Evolutionary conservation across 129 eudicot species (phyloP).

Genomic region (Lonicera japonica): DNA sequence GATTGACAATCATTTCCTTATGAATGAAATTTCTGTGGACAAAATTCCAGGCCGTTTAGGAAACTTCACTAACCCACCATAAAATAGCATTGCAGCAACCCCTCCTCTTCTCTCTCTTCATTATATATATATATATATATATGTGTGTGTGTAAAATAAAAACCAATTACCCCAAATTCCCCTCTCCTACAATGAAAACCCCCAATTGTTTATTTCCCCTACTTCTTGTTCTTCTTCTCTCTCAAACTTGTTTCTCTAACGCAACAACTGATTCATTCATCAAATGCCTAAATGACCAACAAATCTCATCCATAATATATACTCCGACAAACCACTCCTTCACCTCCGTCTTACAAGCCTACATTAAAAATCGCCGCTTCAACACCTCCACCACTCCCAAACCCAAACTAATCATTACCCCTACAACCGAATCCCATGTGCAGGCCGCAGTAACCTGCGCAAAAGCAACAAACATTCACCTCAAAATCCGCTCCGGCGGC

Average conservation of each 20-base stretch:
- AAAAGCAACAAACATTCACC: slow-evolving; percentile 12
- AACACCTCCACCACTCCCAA: slow-evolving; percentile 37
- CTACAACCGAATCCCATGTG: slow-evolving; percentile 30
- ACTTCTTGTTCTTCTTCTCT: not conserved
- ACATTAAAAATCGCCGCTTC: slow-evolving; percentile 42
- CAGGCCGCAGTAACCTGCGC: slow-evolving; percentile 43
- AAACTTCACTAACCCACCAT: not conserved
- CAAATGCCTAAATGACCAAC: slow-evolving; percentile 16
- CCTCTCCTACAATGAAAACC: not conserved
- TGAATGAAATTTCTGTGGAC: no score
- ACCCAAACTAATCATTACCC: slow-evolving; percentile 40
- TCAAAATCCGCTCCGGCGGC: slow-evolving; percentile 41
- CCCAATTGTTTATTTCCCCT: not conserved
- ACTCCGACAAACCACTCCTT: slow-evolving; percentile 24
- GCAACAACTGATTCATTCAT: slow-evolving; percentile 5
- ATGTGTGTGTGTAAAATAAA: no score
- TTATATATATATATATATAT: no score
- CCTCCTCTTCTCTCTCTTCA: not conserved
- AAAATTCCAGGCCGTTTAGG: not conserved
- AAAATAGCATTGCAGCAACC: not conserved
- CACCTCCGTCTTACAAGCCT: slow-evolving; percentile 29
- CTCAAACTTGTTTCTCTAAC: not conserved
- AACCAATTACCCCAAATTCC: not conserved
- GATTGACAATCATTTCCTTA: no score
- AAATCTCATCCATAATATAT: slow-evolving; percentile 31